Percentiles rank a stretch among this genome's conserved stretches.
Evolutionary conservation across 1,284 basidiomycete genomes (phyloP).

Genomic region (Apiotrichum brassicae): DNA sequence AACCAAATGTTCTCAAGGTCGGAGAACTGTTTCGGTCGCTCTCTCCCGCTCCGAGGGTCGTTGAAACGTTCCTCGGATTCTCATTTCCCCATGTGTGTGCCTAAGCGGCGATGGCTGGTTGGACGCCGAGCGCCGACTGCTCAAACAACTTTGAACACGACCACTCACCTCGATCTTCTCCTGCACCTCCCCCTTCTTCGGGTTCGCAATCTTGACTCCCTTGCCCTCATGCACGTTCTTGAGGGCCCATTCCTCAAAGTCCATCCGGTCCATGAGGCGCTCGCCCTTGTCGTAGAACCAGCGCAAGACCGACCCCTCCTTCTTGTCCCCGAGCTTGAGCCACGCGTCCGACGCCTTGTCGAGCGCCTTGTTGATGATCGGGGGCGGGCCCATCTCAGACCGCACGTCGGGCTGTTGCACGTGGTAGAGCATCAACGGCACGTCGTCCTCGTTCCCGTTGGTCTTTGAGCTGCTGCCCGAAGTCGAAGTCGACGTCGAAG

Average conservation of each 20-base stretch:
- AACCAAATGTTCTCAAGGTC: too few species aligned
- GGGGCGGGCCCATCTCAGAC: conserved; percentile 1
- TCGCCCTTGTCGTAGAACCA: conserved; percentile 45
- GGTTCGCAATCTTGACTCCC: conserved; percentile 30
- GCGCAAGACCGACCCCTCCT: conserved; percentile 37
- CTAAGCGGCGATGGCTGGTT: not conserved
- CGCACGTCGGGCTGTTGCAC: conserved; percentile 16
- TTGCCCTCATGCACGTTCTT: conserved; percentile 34
- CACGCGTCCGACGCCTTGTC: conserved; percentile 37
- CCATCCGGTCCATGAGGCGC: conserved; percentile 46
- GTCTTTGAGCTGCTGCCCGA: conserved; percentile 2
- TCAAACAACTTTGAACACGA: too few species aligned
- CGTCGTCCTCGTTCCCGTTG: conserved; percentile 4
- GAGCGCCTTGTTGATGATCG: conserved; percentile 21
- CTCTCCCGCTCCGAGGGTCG: too few species aligned
- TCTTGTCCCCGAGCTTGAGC: conserved; percentile 39
- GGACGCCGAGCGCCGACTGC: too few species aligned
- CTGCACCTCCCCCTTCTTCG: conserved; percentile 23
- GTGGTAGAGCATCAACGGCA: conserved; percentile 19
- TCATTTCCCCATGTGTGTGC: not conserved
- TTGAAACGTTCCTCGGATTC: too few species aligned
- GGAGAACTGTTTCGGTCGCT: too few species aligned
- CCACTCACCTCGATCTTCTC: conserved; percentile 31
- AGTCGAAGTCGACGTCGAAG: conserved; percentile 8
- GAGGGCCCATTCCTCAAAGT: conserved; percentile 46